Evolutionary conservation across 495 filamentous ascomycete species (phyloP).

Genomic region (Daldinia bambusicola): DNA sequence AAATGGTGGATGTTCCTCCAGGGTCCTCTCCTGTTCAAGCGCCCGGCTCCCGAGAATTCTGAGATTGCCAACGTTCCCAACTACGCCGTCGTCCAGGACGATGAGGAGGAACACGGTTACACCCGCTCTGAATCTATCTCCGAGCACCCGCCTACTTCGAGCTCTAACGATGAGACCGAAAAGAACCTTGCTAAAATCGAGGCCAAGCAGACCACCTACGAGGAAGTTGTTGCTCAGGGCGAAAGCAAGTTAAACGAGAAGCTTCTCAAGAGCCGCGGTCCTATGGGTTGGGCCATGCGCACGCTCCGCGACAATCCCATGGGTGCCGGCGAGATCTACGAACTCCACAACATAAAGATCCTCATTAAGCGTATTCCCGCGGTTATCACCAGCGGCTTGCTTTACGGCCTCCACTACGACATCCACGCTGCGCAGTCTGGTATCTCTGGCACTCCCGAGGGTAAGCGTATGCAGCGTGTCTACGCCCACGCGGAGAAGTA

Average conservation of each 20-base stretch:
- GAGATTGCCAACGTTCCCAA: conserved; percentile 55
- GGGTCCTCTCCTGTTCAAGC: conserved; percentile 64
- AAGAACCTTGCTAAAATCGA: conserved; percentile 58
- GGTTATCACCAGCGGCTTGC: conserved; percentile 61
- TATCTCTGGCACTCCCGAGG: conserved; percentile 71
- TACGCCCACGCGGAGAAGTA: conserved; percentile 69
- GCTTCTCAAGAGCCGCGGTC: conserved; percentile 66
- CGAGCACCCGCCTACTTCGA: conserved; percentile 22
- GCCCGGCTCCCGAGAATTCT: conserved; percentile 54
- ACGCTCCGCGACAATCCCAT: conserved; percentile 73
- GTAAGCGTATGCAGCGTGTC: conserved; percentile 69
- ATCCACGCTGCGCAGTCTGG: conserved; percentile 76
- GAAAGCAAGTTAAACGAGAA: conserved; percentile 62
- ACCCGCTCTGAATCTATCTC: conserved; percentile 30
- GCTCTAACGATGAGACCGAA: conserved; percentile 49
- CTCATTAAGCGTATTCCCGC: conserved; percentile 70
- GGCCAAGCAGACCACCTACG: conserved; percentile 60
- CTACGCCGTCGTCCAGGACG: conserved; percentile 50
- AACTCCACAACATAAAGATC: conserved; percentile 69
- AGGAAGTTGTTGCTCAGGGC: conserved; percentile 63
- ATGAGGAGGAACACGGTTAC: conserved; percentile 32
- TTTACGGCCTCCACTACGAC: conserved; percentile 78
- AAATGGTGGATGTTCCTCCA: conserved; percentile 64
- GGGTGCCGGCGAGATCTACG: conserved; percentile 73
- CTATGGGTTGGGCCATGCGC: conserved; percentile 78